A percentile compares a stretch with the other conserved stretches of the same genome.
Conservation (phyloP, 1,284 basidiomycete genomes). For the Volvariella volvacea region DNA sequence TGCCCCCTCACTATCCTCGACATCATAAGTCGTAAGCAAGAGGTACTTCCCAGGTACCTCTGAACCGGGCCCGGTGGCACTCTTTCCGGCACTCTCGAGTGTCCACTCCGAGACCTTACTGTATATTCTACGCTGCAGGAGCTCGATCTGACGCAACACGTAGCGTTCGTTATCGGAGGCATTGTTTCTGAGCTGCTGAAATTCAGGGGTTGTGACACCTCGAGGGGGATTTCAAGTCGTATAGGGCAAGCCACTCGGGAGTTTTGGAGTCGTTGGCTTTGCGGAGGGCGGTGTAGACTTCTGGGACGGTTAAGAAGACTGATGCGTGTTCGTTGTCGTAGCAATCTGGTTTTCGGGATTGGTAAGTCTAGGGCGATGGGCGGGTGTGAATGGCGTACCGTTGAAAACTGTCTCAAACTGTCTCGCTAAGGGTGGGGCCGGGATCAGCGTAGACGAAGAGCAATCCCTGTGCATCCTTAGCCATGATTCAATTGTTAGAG, state of each 20-base stretch:
- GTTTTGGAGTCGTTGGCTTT: slow-evolving; percentile 32
- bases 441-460: slow-evolving; percentile 27
- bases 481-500: no score
- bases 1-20: slow-evolving; percentile 27
- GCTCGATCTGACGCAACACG: slow-evolving; percentile 27
- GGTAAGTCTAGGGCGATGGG: no score
- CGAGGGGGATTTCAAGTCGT: slow-evolving; percentile 35
- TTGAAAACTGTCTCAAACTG: no score
- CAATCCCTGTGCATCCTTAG: no score
- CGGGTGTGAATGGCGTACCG: no score
- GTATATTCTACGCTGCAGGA: slow-evolving; percentile 39
- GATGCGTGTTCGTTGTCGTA: slow-evolving; percentile 50
- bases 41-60: slow-evolving; percentile 21
- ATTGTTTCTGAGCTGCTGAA: slow-evolving; percentile 30
- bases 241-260: slow-evolving; percentile 40
- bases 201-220: slow-evolving; percentile 30
- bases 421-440: slow-evolving; percentile 16
- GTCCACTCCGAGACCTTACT: slow-evolving; percentile 23
- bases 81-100: slow-evolving; percentile 7
- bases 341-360: slow-evolving; percentile 41
- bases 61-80: no score
- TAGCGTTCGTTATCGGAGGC: slow-evolving; percentile 37
- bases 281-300: slow-evolving; percentile 34
- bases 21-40: slow-evolving; percentile 26
- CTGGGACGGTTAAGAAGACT: slow-evolving; percentile 36